Base-by-base conservation (phyloP, 352 stramenopile genomes). In the Phytophthora vignae region DNA sequence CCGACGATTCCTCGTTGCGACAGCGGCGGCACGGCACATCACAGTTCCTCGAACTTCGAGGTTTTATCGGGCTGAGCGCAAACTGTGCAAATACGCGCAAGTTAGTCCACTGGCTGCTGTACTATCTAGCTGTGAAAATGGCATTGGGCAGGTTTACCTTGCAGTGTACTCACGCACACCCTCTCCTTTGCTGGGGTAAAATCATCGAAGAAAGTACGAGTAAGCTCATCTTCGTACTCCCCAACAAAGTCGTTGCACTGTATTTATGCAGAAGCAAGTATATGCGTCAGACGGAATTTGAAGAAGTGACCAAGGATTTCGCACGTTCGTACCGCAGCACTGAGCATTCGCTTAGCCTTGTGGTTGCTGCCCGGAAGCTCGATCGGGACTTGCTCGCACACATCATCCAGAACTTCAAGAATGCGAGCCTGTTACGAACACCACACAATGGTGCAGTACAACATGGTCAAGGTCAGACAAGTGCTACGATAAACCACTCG, bases 161-260 rank as follows among this genome's bases (percentile, higher is more conserved):
- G 65, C 33, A 96, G 70, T 11, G 60, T 69, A 21, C 56, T 57
- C 9, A 60, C 61, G 67, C 88, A 96, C 73, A 91, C 79, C n/a
- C 83, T 76, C 19, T 90, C 67, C 58, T 82, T 85, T 9, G 85
- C 83, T 5, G 88, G 84, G 42, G 83, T 78, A 62, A 90, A 93
- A 69, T 96, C 70, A 65, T 94, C 84, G 77, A 93, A 96, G 58
- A 94, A 96, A 1, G 76, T 71, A 17, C 77, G 76, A 52, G 85
- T 96, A 57, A 96, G 73, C 60, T 94, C 85, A 63, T 96, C 85
- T 67, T 93, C 88, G 70, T 91, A 96, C 46, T 82, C 84, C 42
- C 85, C 87, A 14, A 94, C 73, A 42, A 96, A 96, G 57, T 85
- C 78, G n/a, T 72, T 82, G 76, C 88, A 96, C 88, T 96, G 49